Conservation (phyloP, 805 yeast species). For the Kregervanrija fluxuum region DNA sequence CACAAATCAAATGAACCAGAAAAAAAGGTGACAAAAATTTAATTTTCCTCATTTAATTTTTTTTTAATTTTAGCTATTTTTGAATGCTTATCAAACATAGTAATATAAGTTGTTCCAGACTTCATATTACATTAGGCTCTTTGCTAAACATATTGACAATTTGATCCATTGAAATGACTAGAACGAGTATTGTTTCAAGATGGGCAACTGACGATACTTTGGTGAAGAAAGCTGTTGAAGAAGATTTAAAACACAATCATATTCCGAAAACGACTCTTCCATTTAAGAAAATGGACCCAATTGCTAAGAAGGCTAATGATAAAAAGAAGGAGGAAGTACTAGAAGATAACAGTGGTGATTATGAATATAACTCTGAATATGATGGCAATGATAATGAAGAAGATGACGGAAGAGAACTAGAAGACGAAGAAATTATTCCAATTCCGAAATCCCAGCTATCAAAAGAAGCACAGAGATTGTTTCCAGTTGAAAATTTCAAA, state of each 20-base stretch:
- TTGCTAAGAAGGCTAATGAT: neutral
- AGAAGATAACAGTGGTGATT: conserved; percentile 2
- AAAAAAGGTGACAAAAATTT: too few relatives aligned
- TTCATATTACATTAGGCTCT: too few relatives aligned
- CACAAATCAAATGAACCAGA: too few relatives aligned
- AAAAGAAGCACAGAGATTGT: conserved; percentile 5
- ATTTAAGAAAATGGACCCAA: conserved; percentile 3
- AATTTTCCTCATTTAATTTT: too few relatives aligned
- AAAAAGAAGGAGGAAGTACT: neutral
- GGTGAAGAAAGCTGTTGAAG: conserved; percentile 17
- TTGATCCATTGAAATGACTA: too few relatives aligned
- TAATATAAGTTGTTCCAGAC: too few relatives aligned
- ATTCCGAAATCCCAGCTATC: conserved; percentile 1
- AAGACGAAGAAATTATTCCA: conserved; percentile 1
- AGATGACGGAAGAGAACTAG: neutral
- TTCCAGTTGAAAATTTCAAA: neutral
- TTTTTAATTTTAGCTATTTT: too few relatives aligned
- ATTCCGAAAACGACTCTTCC: conserved; percentile 2
- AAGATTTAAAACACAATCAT: conserved; percentile 9
- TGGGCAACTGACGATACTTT: conserved; percentile 27
- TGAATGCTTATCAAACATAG: too few relatives aligned
- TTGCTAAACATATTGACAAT: too few relatives aligned
- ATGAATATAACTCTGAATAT: neutral
- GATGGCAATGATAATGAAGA: neutral
- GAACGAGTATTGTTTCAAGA: conserved; percentile 18